These are phyloP conservation scores for Aureobasidium sp. DNA, from an alignment of 2,329 filamentous ascomycete genomes.

Conservation along the genomic window DNA sequence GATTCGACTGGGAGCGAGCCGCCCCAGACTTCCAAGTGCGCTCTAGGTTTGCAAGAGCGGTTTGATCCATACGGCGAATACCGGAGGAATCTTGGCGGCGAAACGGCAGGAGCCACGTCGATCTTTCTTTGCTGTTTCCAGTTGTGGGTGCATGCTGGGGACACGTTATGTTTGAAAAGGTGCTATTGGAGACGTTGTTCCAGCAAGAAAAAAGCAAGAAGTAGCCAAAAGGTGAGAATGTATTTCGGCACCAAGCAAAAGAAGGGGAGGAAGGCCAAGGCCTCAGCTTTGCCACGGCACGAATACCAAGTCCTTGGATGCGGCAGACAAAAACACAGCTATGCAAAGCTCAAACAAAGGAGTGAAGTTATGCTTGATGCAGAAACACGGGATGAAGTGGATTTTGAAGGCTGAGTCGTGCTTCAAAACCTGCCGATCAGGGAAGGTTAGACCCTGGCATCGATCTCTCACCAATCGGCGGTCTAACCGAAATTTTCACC, in stretches of 20 bases:
- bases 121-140: background rate
- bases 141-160: background rate
- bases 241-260: background rate
- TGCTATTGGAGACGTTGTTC: background rate
- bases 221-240: background rate
- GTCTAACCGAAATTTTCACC: background rate
- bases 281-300: background rate
- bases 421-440: background rate
- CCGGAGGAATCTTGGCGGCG: background rate
- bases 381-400: background rate
- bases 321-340: background rate
- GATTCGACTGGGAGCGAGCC: background rate
- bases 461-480: background rate
- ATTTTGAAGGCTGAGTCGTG: conserved; percentile 1
- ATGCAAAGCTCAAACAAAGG: background rate
- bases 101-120: background rate
- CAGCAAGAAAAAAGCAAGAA: background rate
- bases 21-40: background rate
- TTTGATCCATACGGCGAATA: background rate
- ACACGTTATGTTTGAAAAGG: background rate
- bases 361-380: background rate
- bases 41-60: background rate
- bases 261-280: no score
- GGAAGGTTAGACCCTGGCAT: background rate
- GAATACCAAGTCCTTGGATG: background rate